Conservation (phyloP, 1,284 basidiomycete genomes). For the Moniliophthora roreri region DNA sequence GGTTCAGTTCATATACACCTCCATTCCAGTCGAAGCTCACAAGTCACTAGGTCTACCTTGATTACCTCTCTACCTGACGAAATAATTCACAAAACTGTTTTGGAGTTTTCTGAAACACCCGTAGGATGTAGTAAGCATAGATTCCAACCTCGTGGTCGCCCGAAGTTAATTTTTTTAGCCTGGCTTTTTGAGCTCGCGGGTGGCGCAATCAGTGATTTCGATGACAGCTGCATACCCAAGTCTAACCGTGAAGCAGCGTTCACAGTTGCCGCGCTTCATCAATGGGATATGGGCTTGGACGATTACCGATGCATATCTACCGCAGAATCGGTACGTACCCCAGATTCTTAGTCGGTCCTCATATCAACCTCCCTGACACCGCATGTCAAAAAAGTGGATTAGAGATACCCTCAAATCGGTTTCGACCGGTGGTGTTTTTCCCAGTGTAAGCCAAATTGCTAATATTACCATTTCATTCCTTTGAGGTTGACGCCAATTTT, state of each 20-base stretch:
- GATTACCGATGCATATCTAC: constrained; percentile 78
- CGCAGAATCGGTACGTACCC: constrained; percentile 66
- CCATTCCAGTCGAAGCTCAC: neutral
- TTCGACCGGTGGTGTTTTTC: constrained; percentile 76
- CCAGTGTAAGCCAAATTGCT: constrained; percentile 63
- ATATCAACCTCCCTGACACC: constrained; percentile 4
- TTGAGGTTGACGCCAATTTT: constrained; percentile 13
- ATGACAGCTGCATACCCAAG: constrained; percentile 74
- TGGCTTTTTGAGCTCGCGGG: constrained; percentile 91
- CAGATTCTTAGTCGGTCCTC: neutral
- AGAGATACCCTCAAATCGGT: constrained; percentile 65
- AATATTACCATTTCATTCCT: constrained; percentile 3
- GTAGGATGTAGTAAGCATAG: constrained; percentile 79
- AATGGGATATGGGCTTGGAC: constrained; percentile 83
- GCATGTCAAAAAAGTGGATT: constrained; percentile 61
- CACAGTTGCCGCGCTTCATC: constrained; percentile 87
- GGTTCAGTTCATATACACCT: constrained; percentile 24
- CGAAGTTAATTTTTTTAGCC: constrained; percentile 43
- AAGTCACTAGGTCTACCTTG: constrained; percentile 48
- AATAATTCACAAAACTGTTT: constrained; percentile 79
- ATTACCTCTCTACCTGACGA: constrained; percentile 83
- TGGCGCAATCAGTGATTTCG: constrained; percentile 74
- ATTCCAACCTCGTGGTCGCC: constrained; percentile 8
- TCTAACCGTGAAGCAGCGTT: constrained; percentile 78
- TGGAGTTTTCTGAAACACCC: constrained; percentile 78